Base-by-base conservation (phyloP, 2,329 filamentous ascomycete genomes). In the Trichoderma sp. region DNA sequence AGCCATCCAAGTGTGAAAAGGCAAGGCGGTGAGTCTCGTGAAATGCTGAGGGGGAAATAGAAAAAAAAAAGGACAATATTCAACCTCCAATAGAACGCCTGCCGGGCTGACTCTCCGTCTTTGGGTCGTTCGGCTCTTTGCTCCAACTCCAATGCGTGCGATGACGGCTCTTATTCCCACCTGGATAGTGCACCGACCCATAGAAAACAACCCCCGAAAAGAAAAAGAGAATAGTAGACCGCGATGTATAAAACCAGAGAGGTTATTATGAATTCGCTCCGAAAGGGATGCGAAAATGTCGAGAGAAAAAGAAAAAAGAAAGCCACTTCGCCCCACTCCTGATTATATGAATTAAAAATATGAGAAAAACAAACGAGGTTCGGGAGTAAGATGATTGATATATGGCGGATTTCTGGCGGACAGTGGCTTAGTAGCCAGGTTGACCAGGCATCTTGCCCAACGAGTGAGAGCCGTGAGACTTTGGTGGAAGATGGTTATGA, bases 361-460 rank as follows among this genome's bases (percentile, higher is more conserved):
- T 32, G 47, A 43, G 9, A 4, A n/a, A 53, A 34, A 53, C 0
- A 56, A 14, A n/a, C 3, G 21, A 63, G n/a, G 21, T 63, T 56
- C 8, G 14, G 28, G 18, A 43, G 15, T 18, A 57, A 57, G 53
- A 57, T 57, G 24, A 6, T 57, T 15, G 24, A 12, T 36, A 53
- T 53, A 32, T 34, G 26, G 18, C 9, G 18, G 30, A 32, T 6
- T 26, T 0, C 7, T 57, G 53, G 26, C 14, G 2, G 18, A 57
- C 8, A 28, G 47, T 5, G 8, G n/a, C 77, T 80, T n/a, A 88
- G 77, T 88, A 88, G 47, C 87, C 87, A n/a, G 84, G 76, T 74
- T 86, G 83, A 14, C 87, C 87, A 4, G 87, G 87, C 87, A 89
- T 86, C 77, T 84, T 87, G 64, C 86, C 86, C 15, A 88, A 80